Base-by-base conservation (phyloP, 805 yeast genomes). In the Helenozyma baotianmanensis region DNA sequence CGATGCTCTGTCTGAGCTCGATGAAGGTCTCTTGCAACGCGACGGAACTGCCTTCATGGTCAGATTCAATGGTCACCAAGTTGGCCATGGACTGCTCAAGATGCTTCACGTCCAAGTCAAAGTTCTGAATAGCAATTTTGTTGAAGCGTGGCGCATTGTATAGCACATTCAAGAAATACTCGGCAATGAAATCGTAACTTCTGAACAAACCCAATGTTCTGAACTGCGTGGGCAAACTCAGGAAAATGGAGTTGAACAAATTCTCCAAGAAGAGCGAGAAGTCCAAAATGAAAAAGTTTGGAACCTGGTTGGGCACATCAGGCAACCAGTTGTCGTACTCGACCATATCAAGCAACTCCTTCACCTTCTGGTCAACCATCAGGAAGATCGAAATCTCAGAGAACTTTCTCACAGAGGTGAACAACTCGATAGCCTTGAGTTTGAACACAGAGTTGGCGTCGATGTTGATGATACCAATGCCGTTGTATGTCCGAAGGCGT, bases 221-320 rank as follows among this genome's bases (percentile, higher is more conserved):
- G 36, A 90, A 79, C 4, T 83, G 74, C 27, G 72, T 71, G 0
- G 97, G 97, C 29, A 92, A 66, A 38, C 82, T 83, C 9, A 82
- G 80, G 47, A 92, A 76, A 11, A 94, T 87, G 1, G 95, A 80
- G 32, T 81, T 77, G 53, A 90, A 87, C 71, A 89, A 74, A 58
- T 86, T 85, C 43, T 83, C 84, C 51, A 90, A 68, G 56, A 81
- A 92, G 36, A 81, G 76, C 12, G 95, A 89, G 68, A 89, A 77
- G 58, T 90, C 97, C 30, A 77, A 75, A 36, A 90, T 75, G 32
- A 81, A 80, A 45, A 70, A 71, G 44, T 83, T 81, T 11, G 96
- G 92, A 35, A 79, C 83, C 1, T 48, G 55, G 42, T 76, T 74
- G 9, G 66, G 47, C 8, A 47, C 51, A 3, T 58, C 63, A 0